Conservation (phyloP, 495 filamentous ascomycete genomes). For the Halenospora varia region DNA sequence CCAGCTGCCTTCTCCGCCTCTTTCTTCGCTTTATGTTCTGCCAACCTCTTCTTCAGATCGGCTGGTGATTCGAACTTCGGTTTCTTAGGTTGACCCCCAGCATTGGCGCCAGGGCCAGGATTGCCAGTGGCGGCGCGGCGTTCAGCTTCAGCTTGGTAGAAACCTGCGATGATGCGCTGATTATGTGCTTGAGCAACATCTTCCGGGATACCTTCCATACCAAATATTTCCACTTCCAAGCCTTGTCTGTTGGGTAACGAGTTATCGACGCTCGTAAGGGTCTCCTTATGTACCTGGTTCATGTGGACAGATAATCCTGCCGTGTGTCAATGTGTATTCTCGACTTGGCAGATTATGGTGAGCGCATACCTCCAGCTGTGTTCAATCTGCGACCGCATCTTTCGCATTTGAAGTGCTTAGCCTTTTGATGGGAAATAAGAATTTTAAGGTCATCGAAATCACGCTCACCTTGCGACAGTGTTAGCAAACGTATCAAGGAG, state of each 20-base stretch:
- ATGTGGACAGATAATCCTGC: constrained; percentile 90
- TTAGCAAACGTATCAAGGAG: constrained; percentile 24
- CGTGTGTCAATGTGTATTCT: constrained; percentile 4
- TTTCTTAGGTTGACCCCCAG: constrained; percentile 62
- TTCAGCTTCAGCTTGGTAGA: constrained; percentile 80
- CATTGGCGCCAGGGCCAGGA: constrained; percentile 54
- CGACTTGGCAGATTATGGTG: neutral
- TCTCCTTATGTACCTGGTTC: constrained; percentile 98
- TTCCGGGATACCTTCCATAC: constrained; percentile 94
- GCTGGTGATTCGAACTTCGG: constrained; percentile 72
- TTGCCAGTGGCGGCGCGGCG: constrained; percentile 81
- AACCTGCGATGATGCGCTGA: constrained; percentile 76
- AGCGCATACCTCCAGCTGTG: constrained; percentile 80
- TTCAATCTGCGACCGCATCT: constrained; percentile 82
- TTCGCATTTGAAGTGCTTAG: constrained; percentile 98
- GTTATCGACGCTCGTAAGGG: constrained; percentile 80
- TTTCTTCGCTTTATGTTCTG: constrained; percentile 71
- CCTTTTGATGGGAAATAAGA: constrained; percentile 93
- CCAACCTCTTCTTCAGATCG: constrained; percentile 78
- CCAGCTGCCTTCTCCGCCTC: constrained; percentile 48
- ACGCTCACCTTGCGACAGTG: constrained; percentile 57
- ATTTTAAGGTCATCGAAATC: constrained; percentile 98
- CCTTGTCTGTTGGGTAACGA: constrained; percentile 78
- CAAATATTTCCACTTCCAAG: constrained; percentile 92
- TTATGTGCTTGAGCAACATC: constrained; percentile 78